These are phyloP conservation scores for Sporothrix brasiliensis DNA, from an alignment of 2,329 filamentous ascomycete species.

Conservation along the genomic window DNA sequence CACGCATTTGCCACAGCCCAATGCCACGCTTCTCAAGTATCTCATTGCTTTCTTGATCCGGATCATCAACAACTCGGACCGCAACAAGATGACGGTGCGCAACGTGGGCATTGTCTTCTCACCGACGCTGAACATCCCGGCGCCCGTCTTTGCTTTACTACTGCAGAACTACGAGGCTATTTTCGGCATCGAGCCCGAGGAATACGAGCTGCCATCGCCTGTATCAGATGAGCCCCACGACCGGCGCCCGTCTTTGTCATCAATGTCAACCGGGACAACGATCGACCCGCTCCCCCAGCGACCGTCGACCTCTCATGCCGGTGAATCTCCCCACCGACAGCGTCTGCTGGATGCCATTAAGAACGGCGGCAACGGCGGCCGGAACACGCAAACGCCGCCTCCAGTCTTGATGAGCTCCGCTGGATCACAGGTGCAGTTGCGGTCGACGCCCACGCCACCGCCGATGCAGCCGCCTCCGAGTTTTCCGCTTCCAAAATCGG, in stretches of 20 bases:
- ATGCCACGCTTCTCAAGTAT: constrained; percentile 79
- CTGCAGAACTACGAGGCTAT: constrained; percentile 87
- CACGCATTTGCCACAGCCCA: constrained; percentile 75
- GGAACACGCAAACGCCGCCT: constrained; percentile 57
- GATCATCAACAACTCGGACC: constrained; percentile 84
- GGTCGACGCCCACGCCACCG: constrained; percentile 51
- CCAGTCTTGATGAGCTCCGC: constrained; percentile 34
- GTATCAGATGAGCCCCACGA: constrained; percentile 42
- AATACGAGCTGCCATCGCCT: constrained; percentile 60
- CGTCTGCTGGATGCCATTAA: constrained; percentile 50
- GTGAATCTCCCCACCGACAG: constrained; percentile 57
- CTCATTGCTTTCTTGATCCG: constrained; percentile 86
- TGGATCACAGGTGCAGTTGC: constrained; percentile 37
- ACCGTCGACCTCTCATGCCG: constrained; percentile 55
- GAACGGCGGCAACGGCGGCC: constrained; percentile 40
- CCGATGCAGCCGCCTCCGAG: constrained; percentile 33
- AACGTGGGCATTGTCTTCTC: constrained; percentile 99
- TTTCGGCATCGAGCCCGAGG: constrained; percentile 72
- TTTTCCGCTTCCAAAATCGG: constrained; percentile 25
- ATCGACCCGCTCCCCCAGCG: constrained; percentile 45
- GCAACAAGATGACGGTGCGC: constrained; percentile 97
- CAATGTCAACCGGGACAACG: constrained; percentile 30
- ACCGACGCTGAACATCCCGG: constrained; percentile 93
- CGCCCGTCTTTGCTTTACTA: constrained; percentile 90
- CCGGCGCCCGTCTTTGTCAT: constrained; percentile 37